Conservation (phyloP, 495 filamentous ascomycete genomes). For the Penicillium turbatum region DNA sequence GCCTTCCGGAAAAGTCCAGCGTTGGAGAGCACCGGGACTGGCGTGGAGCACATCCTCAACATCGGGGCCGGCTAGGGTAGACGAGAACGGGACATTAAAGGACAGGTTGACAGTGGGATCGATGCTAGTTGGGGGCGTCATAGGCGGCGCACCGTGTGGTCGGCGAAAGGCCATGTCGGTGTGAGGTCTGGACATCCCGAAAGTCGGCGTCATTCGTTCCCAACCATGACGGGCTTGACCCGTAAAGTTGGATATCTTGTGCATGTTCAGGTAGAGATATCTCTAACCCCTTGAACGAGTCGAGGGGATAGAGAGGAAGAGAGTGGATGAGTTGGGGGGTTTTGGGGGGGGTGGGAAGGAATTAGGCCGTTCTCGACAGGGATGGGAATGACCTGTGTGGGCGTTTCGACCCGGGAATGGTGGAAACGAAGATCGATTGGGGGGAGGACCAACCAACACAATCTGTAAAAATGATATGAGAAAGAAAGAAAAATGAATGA, state of each 20-base stretch:
- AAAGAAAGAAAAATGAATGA: slow-evolving; percentile 10
- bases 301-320: slow-evolving; percentile 41
- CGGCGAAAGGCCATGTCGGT: slow-evolving; percentile 75
- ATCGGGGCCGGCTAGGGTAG: slow-evolving; percentile 84
- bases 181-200: slow-evolving; percentile 71
- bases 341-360: slow-evolving; percentile 17
- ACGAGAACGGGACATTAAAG: slow-evolving; percentile 94
- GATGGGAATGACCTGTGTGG: slow-evolving; percentile 42
- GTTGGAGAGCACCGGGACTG: slow-evolving; percentile 71
- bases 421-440: slow-evolving; percentile 32
- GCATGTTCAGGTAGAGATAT: slow-evolving; percentile 56
- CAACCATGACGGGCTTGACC: slow-evolving; percentile 82
- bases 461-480: background rate
- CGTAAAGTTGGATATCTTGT: slow-evolving; percentile 86
- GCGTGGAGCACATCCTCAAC: slow-evolving; percentile 88
- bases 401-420: slow-evolving; percentile 33
- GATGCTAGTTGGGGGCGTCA: slow-evolving; percentile 59
- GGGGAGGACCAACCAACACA: slow-evolving; percentile 3
- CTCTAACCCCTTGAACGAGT: slow-evolving; percentile 42
- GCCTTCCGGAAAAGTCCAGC: slow-evolving; percentile 89
- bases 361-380: slow-evolving; percentile 37
- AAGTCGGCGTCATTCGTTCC: slow-evolving; percentile 83
- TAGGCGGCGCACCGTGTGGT: slow-evolving; percentile 59
- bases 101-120: slow-evolving; percentile 71
- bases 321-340: slow-evolving; percentile 16